These are phyloP conservation scores for Dichotomocladium elegans DNA, from an alignment of 371 early-diverging fungal species.

Conservation along the genomic window DNA sequence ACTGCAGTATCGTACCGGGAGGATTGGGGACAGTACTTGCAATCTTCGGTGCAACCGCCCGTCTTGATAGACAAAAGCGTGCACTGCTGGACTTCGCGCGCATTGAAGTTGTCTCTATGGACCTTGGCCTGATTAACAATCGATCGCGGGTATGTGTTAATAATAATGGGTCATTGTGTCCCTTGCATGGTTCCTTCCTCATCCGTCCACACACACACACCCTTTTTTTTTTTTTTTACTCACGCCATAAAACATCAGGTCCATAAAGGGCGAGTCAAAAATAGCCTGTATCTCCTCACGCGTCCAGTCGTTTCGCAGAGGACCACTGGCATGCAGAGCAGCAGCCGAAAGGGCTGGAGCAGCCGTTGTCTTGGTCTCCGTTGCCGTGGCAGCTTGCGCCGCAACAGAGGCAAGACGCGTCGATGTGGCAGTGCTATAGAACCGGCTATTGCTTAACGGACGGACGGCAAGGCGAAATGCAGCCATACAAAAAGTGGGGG, in stretches of 20 bases:
- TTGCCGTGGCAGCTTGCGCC: slow-evolving; percentile 18
- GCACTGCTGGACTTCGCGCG: slow-evolving; percentile 78
- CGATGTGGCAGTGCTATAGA: slow-evolving; percentile 48
- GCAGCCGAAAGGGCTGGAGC: slow-evolving; percentile 49
- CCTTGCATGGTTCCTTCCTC: background rate
- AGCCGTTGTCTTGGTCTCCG: slow-evolving; percentile 11
- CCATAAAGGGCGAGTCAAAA: slow-evolving; percentile 80
- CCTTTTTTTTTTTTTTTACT: too few relatives aligned
- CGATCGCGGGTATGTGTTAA: too few relatives aligned
- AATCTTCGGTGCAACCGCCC: slow-evolving; percentile 88
- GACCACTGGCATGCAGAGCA: slow-evolving; percentile 55
- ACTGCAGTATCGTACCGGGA: slow-evolving; percentile 72
- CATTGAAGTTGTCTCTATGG: slow-evolving; percentile 72
- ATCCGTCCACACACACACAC: too few relatives aligned
- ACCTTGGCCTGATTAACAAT: slow-evolving; percentile 57
- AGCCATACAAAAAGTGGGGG: slow-evolving; percentile 25
- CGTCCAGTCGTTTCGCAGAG: slow-evolving; percentile 71
- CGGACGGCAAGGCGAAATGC: slow-evolving; percentile 36
- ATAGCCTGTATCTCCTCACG: slow-evolving; percentile 73
- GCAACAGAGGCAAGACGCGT: slow-evolving; percentile 54
- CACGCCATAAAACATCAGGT: slow-evolving; percentile 75
- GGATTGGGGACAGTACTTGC: slow-evolving; percentile 85
- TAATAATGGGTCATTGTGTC: background rate
- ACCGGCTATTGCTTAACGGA: slow-evolving; percentile 27
- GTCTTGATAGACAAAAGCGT: slow-evolving; percentile 84